Percentiles rank a stretch among this genome's conserved stretches.
Conservation (phyloP, 2,329 filamentous ascomycete species). For the Neobulgaria alba region DNA sequence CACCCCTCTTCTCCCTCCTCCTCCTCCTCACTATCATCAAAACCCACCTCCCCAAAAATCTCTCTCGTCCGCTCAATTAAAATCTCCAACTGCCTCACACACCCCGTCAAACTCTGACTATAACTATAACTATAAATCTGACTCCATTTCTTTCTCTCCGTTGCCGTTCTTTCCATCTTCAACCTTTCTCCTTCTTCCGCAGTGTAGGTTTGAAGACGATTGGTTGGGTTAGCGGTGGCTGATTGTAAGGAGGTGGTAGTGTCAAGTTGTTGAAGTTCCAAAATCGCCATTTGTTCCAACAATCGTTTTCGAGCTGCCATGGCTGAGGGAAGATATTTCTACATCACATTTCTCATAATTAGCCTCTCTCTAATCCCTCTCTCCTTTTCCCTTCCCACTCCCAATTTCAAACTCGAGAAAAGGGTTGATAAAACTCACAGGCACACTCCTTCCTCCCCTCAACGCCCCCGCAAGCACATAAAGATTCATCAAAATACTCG, state of each 20-base stretch:
- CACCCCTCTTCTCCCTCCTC: too few relatives aligned
- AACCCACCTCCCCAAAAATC: constrained; percentile 46
- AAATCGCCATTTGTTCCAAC: constrained; percentile 40
- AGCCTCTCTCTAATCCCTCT: not conserved
- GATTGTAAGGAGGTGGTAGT: too few relatives aligned
- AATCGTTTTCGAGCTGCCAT: constrained; percentile 44
- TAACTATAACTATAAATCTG: constrained; percentile 50
- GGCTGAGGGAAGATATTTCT: constrained; percentile 45
- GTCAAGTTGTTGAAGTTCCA: constrained; percentile 34
- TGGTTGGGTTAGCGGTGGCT: too few relatives aligned
- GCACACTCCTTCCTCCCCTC: constrained; percentile 40
- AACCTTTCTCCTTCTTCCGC: not conserved
- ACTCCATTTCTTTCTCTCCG: constrained; percentile 37
- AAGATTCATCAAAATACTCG: constrained; percentile 47
- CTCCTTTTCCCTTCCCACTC: not conserved
- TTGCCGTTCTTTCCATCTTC: constrained; percentile 7
- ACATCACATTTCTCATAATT: not conserved
- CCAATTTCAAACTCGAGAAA: not conserved
- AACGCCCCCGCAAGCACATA: constrained; percentile 50
- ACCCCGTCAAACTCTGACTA: constrained; percentile 44
- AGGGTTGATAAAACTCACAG: constrained; percentile 19
- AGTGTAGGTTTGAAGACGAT: not conserved
- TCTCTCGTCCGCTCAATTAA: constrained; percentile 48
- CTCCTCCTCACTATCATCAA: too few relatives aligned
- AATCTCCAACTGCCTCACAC: constrained; percentile 43